A percentile compares a stretch with the other conserved stretches of the same genome.
These are phyloP conservation scores for Collybia sp. DNA, from an alignment of 768 basidiomycete species.

Conservation along the genomic window DNA sequence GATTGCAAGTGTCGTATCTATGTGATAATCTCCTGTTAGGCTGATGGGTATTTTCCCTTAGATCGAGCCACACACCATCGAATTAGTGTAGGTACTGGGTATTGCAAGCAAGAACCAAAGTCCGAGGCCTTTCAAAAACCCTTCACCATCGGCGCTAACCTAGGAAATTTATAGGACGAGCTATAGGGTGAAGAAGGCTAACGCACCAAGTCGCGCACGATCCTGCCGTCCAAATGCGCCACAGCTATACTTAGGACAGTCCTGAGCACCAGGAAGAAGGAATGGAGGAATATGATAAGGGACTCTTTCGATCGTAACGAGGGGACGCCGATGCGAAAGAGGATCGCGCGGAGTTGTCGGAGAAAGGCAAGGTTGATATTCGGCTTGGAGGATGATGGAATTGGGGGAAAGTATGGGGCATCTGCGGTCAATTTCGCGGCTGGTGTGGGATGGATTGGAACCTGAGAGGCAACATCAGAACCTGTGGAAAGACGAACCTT, in stretches of 20 bases:
- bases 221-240: slow-evolving; percentile 82
- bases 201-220: slow-evolving; percentile 80
- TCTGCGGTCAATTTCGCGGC: slow-evolving; percentile 45
- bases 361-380: slow-evolving; percentile 69
- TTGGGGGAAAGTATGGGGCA: slow-evolving; percentile 56
- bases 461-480: slow-evolving; percentile 18
- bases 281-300: slow-evolving; percentile 70
- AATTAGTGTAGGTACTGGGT: slow-evolving; percentile 93
- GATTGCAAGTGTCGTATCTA: slow-evolving; percentile 89
- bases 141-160: slow-evolving; percentile 80
- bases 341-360: slow-evolving; percentile 67
- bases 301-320: slow-evolving; percentile 64
- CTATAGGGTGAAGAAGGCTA: background rate
- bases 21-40: background rate
- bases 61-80: slow-evolving; percentile 54
- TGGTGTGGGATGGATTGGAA: slow-evolving; percentile 44
- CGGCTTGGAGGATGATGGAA: slow-evolving; percentile 46
- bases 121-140: slow-evolving; percentile 76
- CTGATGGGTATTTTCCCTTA: slow-evolving; percentile 5
- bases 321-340: slow-evolving; percentile 68
- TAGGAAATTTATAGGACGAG: slow-evolving; percentile 12
- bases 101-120: slow-evolving; percentile 90
- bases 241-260: slow-evolving; percentile 88
- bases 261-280: slow-evolving; percentile 78
- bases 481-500: background rate